These are phyloP conservation scores for Theobroma cacao DNA, from an alignment of 345 rosid genomes.

Conservation along the genomic window DNA sequence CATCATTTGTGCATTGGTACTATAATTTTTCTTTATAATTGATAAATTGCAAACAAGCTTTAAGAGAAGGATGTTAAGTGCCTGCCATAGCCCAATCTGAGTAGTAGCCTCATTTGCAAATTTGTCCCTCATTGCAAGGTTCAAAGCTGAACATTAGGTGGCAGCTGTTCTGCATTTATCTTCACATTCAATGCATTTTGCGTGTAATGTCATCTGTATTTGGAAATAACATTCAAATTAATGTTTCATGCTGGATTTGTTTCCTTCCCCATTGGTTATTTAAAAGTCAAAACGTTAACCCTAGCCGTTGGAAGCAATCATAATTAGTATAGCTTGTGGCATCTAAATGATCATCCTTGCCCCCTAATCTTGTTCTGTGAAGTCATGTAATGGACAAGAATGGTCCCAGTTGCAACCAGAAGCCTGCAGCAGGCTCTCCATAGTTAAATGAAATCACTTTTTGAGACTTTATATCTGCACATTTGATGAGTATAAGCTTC, in stretches of 20 bases:
- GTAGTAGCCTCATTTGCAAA: background rate
- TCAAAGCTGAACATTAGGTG: background rate
- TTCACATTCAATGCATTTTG: background rate
- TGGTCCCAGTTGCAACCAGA: background rate
- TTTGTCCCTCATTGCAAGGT: background rate
- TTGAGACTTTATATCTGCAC: background rate
- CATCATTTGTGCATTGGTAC: background rate
- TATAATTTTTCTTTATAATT: background rate
- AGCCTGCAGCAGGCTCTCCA: background rate
- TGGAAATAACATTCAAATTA: background rate
- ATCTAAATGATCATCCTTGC: background rate
- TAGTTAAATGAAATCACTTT: background rate
- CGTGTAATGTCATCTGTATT: background rate
- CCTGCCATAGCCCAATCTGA: background rate
- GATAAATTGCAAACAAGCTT: background rate
- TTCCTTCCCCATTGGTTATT: background rate
- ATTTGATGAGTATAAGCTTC: background rate
- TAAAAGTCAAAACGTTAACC: background rate
- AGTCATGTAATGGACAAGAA: background rate
- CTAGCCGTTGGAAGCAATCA: background rate
- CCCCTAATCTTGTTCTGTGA: background rate
- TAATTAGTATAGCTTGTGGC: background rate
- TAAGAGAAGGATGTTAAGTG: conserved; percentile 1
- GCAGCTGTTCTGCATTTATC: background rate
- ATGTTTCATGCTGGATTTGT: background rate